phyloP scores from a whole-genome alignment of 2,329 filamentous ascomycete genomes.

The Dendrostoma leiphaemia region DNA sequence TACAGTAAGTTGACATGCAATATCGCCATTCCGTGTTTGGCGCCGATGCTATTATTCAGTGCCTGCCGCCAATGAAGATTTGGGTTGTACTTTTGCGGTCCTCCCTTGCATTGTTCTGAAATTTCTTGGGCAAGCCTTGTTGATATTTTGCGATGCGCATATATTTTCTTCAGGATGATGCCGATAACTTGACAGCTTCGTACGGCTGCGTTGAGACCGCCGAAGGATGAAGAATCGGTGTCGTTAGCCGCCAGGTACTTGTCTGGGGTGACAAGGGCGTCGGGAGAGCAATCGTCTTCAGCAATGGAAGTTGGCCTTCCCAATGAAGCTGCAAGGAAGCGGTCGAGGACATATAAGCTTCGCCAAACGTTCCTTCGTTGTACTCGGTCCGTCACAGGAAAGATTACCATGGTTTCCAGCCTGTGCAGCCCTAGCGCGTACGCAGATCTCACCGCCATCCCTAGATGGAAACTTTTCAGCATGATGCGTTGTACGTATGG shows the following conservation, averaged over 20 bases:
- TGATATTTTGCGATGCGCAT: constrained; percentile 58
- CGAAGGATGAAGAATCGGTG: constrained; percentile 20
- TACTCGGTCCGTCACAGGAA: constrained; percentile 42
- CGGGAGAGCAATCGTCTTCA: constrained; percentile 59
- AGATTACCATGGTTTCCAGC: constrained; percentile 56
- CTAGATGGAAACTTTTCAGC: constrained; percentile 33
- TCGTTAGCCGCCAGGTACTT: constrained; percentile 14
- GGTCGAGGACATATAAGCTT: constrained; percentile 63
- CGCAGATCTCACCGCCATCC: constrained; percentile 62
- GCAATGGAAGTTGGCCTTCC: constrained; percentile 61
- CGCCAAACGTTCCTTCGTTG: constrained; percentile 60
- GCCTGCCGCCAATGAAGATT: constrained; percentile 51
- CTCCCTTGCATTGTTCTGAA: constrained; percentile 49
- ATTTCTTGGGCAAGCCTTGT: constrained; percentile 57
- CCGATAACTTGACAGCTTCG: constrained; percentile 58
- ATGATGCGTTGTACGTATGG: not conserved
- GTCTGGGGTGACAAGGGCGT: constrained; percentile 33
- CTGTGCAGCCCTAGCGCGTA: constrained; percentile 62
- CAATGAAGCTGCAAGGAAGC: constrained; percentile 60
- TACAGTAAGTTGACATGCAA: constrained; percentile 62
- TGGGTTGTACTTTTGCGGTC: constrained; percentile 47
- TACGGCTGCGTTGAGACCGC: constrained; percentile 53
- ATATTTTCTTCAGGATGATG: constrained; percentile 56
- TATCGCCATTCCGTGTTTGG: constrained; percentile 56
- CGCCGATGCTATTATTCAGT: constrained; percentile 35